Evolutionary conservation across 176 grass and related monocot species (phyloP), one percentile per base, ranked within the genome.

Genomic region (Miscanthus lutarioriparius): DNA sequence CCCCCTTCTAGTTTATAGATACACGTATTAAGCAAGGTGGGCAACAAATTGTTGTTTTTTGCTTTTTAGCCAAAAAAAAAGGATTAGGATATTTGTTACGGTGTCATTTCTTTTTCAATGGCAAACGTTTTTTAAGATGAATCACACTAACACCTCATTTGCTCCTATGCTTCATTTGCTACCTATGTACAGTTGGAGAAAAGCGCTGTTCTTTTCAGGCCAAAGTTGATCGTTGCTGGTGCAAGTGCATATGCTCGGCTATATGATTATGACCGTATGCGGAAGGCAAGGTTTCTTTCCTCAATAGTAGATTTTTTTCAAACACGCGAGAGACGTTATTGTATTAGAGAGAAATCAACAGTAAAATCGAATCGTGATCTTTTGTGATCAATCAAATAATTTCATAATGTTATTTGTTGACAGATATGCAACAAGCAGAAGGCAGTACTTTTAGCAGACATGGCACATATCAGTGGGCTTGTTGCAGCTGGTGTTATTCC

Each of bases 391-490:
- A 69, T 88, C 14, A 45, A 67, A 67, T 78, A 85, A 82, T 23
- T 80, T 70, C 40, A 49, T 58, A 62, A 7, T 76, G 20, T 66
- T 87, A 23, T 80, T 28, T 12, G n/a, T 81, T 79, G 56, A 82
- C 88, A 99, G 97, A 86, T 99, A 59, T 99, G 97, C 71, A 87
- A 99, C 91, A 99, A 99, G 77, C 97, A 99, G 79, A 99, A 99
- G 79, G 97, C 97, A 64, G 54, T 99, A 83, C 93, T 99, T 86
- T 90, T 99, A 36, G 97, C 97, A 72, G 97, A 99, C 65, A 99
- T 99, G 97, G 97, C 97, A 75, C 97, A 96, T 75, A 99, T 99
- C 72, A 99, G 97, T 82, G 97, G 97, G 53, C 90, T 96, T 33
- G 97, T 99, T 10, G 97, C 97, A 58, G 93, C 91, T 84, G 97